Percentiles rank a stretch among this genome's conserved stretches.
phyloP scores from a whole-genome alignment of 306 rosid species.

The Cucumis sativus region Cucumber_9930_V3 NC_026657.2:9002001-9002500 shows the following conservation, averaged over 20 bases:
- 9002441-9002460: background rate
- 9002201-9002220: constrained; percentile 14
- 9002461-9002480: background rate
- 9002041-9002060: constrained; percentile 1
- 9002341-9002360: background rate
- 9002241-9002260: constrained; percentile 11
- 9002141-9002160: constrained; percentile 5
- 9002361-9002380: background rate
- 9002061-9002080: background rate
- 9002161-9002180: constrained; percentile 36
- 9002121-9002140: constrained; percentile 30
- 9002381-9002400: background rate
- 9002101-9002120: constrained; percentile 28
- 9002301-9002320: background rate
- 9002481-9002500: background rate
- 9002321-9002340: no score
- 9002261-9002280: background rate
- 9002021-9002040: background rate
- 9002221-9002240: constrained; percentile 7
- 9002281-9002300: background rate
- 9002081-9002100: background rate
- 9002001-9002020: background rate
- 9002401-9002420: constrained; percentile 1
- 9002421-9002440: background rate
- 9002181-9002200: constrained; percentile 14